phyloP scores from a whole-genome alignment of 805 yeast species.

The Saturnispora sanitii region DNA sequence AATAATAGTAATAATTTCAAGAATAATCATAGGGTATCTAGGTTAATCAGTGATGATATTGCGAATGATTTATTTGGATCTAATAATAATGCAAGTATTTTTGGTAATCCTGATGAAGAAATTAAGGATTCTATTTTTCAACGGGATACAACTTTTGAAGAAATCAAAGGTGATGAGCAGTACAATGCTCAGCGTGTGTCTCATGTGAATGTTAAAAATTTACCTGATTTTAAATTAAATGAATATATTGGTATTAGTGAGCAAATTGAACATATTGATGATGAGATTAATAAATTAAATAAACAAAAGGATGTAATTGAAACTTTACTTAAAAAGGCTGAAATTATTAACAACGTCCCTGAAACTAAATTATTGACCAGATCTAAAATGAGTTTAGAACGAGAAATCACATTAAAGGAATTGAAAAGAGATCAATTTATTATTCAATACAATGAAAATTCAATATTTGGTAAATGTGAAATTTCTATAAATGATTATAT shows the following conservation, averaged over 20 bases:
- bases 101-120: constrained; percentile 7
- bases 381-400: constrained; percentile 54
- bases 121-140: not conserved
- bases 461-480: constrained; percentile 57
- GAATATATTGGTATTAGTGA: constrained; percentile 39
- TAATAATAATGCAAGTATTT: constrained; percentile 15
- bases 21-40: too few species aligned
- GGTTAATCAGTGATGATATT: constrained; percentile 22
- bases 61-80: constrained; percentile 27
- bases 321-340: constrained; percentile 71
- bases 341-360: constrained; percentile 63
- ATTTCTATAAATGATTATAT: constrained; percentile 46
- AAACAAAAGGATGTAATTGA: constrained; percentile 57
- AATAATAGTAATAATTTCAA: too few species aligned
- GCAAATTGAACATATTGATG: constrained; percentile 49
- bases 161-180: constrained; percentile 1
- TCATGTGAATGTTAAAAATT: not conserved
- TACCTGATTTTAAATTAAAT: not conserved
- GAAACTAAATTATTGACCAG: constrained; percentile 60
- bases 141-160: not conserved
- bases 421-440: constrained; percentile 69
- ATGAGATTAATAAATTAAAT: constrained; percentile 47
- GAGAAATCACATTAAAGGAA: constrained; percentile 69
- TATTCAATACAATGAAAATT: constrained; percentile 74
- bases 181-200: not conserved